These are phyloP conservation scores for Pholiota adiposa DNA, from an alignment of 1,284 basidiomycete genomes.

Conservation along the genomic window DNA sequence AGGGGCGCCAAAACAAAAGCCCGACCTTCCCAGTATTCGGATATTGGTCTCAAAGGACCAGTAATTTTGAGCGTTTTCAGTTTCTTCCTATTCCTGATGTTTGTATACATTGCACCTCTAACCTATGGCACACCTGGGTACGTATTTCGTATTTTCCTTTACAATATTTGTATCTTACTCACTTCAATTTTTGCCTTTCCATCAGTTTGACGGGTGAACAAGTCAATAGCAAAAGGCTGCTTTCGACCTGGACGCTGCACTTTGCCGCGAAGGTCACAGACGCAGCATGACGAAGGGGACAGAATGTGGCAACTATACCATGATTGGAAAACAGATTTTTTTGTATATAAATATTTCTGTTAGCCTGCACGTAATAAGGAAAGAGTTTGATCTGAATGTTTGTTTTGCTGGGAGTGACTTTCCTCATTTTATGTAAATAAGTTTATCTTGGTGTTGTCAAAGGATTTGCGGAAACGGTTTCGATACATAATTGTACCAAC, in stretches of 20 bases:
- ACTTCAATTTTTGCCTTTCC: conserved; percentile 17
- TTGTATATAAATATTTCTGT: conserved; percentile 28
- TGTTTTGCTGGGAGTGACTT: background rate
- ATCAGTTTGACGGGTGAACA: conserved; percentile 73
- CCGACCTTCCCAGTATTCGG: conserved; percentile 68
- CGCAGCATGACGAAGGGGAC: conserved; percentile 20
- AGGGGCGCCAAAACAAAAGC: conserved; percentile 63
- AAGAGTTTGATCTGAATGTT: background rate
- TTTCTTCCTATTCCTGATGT: conserved; percentile 69
- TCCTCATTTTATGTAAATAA: background rate
- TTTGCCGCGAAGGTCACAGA: conserved; percentile 76
- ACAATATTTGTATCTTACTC: conserved; percentile 5
- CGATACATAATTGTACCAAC: no score
- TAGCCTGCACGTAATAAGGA: conserved; percentile 17
- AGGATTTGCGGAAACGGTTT: no score
- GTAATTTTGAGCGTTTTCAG: conserved; percentile 64
- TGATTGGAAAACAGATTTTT: conserved; percentile 18
- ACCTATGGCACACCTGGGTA: conserved; percentile 94
- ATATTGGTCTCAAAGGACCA: conserved; percentile 72
- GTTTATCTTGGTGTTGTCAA: background rate
- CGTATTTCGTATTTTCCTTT: conserved; percentile 34
- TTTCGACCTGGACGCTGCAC: conserved; percentile 84
- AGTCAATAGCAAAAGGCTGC: conserved; percentile 72
- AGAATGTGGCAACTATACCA: background rate
- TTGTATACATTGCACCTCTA: conserved; percentile 80